These are phyloP conservation scores for Scutellaria baicalensis DNA, from an alignment of 257 asterid species.

Conservation along the genomic window DNA sequence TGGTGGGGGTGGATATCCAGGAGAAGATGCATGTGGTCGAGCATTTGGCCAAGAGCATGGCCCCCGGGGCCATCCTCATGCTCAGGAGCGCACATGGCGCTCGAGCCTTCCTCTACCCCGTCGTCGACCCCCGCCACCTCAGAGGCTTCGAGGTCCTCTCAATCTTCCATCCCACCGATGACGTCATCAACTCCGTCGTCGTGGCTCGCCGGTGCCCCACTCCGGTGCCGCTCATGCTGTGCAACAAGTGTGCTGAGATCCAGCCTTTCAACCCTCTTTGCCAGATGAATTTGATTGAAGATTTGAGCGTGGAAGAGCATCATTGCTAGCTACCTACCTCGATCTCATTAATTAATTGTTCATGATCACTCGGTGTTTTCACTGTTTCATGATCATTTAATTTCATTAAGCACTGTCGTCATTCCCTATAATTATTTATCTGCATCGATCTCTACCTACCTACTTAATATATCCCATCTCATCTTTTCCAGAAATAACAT, in stretches of 20 bases:
- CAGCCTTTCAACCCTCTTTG: slow-evolving; percentile 47
- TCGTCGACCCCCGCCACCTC: slow-evolving; percentile 60
- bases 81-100: slow-evolving; percentile 92
- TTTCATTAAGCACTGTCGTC: not conserved
- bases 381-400: not conserved
- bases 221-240: slow-evolving; percentile 15
- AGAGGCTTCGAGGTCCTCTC: slow-evolving; percentile 73
- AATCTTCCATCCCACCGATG: slow-evolving; percentile 78
- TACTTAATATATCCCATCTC: too few relatives aligned
- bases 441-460: too few relatives aligned
- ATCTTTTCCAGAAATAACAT: slow-evolving; percentile 5
- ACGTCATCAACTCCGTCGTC: slow-evolving; percentile 82
- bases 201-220: slow-evolving; percentile 42
- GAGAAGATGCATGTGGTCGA: slow-evolving; percentile 48
- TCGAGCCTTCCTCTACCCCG: slow-evolving; percentile 73
- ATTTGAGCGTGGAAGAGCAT: slow-evolving; percentile 50
- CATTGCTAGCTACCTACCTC: slow-evolving; percentile 13
- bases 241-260: slow-evolving; percentile 66
- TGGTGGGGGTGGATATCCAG: slow-evolving; percentile 79
- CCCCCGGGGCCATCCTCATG: slow-evolving; percentile 73
- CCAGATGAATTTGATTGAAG: slow-evolving; percentile 54
- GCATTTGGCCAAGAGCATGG: slow-evolving; percentile 52
- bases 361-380: too few relatives aligned
- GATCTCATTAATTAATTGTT: too few relatives aligned
- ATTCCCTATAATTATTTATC: not conserved